phyloP scores from a whole-genome alignment of 768 basidiomycete genomes.

The Xerocomellus chrysenteron region DNA sequence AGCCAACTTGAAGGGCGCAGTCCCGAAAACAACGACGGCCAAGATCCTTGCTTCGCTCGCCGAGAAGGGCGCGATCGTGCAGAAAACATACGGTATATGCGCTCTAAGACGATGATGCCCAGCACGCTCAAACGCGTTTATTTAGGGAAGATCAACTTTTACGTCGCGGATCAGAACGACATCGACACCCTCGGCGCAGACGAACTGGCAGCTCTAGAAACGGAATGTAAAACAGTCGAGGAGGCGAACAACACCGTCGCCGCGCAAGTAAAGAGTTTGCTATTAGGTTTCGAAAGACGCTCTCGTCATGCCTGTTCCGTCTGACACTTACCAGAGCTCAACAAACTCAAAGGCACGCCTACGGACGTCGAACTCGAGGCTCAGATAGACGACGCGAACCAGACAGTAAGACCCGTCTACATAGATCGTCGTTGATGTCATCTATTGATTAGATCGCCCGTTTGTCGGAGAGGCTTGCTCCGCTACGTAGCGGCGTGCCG shows the following conservation, averaged over 20 bases:
- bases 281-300: conserved; percentile 21
- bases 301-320: background rate
- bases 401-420: conserved; percentile 44
- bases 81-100: conserved; percentile 75
- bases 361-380: conserved; percentile 65
- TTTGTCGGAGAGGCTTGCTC: conserved; percentile 50
- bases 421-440: conserved; percentile 13
- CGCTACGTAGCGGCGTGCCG: conserved; percentile 61
- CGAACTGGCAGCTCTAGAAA: conserved; percentile 58
- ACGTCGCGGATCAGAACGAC: conserved; percentile 79
- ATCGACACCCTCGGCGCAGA: conserved; percentile 63
- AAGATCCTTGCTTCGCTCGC: conserved; percentile 81
- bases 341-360: conserved; percentile 59
- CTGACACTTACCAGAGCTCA: conserved; percentile 51
- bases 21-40: conserved; percentile 80
- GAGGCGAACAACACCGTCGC: conserved; percentile 58
- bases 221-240: conserved; percentile 53
- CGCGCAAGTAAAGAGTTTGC: conserved; percentile 49
- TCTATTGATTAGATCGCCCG: conserved; percentile 44
- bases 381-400: conserved; percentile 50
- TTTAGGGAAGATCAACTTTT: conserved; percentile 81
- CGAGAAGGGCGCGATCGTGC: conserved; percentile 79
- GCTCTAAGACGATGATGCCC: background rate
- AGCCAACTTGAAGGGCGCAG: conserved; percentile 86
- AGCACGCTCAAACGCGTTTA: background rate